phyloP scores from a whole-genome alignment of 164 flowering plant species.

The Nymphaea thermarum region DNA sequence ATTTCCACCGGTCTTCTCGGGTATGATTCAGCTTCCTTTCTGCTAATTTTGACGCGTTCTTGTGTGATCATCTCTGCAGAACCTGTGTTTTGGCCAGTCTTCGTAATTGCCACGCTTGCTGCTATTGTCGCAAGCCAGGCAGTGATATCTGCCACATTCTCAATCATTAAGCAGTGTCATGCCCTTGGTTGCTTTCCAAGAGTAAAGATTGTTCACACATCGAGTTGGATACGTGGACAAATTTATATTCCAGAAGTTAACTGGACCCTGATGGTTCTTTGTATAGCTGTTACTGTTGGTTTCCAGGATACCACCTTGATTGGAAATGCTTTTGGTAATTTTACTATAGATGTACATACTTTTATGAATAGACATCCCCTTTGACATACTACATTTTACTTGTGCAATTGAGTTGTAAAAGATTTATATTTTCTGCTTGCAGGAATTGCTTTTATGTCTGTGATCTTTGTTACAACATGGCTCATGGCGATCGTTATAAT shows the following conservation, averaged over 20 bases:
- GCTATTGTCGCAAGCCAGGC: slow-evolving; percentile 84
- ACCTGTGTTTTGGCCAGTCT: slow-evolving; percentile 68
- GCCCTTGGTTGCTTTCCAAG: slow-evolving; percentile 94
- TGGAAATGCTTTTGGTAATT: slow-evolving; percentile 82
- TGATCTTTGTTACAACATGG: slow-evolving; percentile 81
- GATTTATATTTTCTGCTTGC: slow-evolving; percentile 7
- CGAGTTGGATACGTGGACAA: slow-evolving; percentile 64
- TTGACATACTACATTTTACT: background rate
- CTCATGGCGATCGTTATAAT: slow-evolving; percentile 75
- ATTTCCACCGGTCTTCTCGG: background rate
- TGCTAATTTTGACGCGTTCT: too few species aligned
- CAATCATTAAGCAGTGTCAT: slow-evolving; percentile 68
- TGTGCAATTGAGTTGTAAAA: too few species aligned
- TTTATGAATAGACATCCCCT: background rate
- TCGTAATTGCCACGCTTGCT: slow-evolving; percentile 72
- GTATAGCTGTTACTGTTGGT: slow-evolving; percentile 69
- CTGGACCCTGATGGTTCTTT: slow-evolving; percentile 75
- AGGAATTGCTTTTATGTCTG: slow-evolving; percentile 82
- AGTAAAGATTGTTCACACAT: slow-evolving; percentile 79
- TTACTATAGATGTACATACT: background rate
- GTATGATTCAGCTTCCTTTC: too few species aligned
- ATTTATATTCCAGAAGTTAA: slow-evolving; percentile 87
- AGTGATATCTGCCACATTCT: slow-evolving; percentile 75
- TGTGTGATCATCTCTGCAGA: slow-evolving; percentile 19
- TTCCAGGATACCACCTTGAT: slow-evolving; percentile 64